These are phyloP conservation scores for Talaromyces pinophilus DNA, from an alignment of 2,329 filamentous ascomycete species.

Conservation along the genomic window DNA sequence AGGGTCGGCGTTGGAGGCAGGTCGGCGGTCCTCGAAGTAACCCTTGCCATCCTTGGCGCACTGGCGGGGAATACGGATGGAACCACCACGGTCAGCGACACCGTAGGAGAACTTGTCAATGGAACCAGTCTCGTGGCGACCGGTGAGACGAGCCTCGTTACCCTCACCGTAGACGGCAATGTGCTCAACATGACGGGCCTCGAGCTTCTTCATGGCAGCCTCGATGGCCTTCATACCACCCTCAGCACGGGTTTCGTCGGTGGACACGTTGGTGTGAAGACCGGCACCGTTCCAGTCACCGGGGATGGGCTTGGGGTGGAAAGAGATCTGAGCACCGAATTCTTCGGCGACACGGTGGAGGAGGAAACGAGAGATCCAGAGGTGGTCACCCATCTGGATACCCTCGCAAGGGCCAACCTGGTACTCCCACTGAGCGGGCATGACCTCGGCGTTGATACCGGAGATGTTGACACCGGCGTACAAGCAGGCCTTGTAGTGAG, in stretches of 20 bases:
- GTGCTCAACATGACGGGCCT: conserved; percentile 75
- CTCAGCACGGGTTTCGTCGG: conserved; percentile 81
- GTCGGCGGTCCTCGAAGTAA: conserved; percentile 86
- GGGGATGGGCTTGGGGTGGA: conserved; percentile 91
- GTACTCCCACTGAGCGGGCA: conserved; percentile 98
- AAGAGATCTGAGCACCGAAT: conserved; percentile 92
- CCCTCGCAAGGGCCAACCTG: conserved; percentile 89
- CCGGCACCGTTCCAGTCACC: conserved; percentile 98
- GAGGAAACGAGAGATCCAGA: conserved; percentile 90
- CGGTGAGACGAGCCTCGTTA: conserved; percentile 92
- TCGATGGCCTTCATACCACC: conserved; percentile 97
- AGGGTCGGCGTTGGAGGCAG: conserved; percentile 82
- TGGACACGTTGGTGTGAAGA: conserved; percentile 92
- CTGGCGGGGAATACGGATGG: conserved; percentile 87
- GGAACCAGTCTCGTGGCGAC: conserved; percentile 86
- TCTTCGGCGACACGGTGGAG: conserved; percentile 92
- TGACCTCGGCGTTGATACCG: conserved; percentile 98
- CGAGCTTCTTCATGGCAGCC: conserved; percentile 78
- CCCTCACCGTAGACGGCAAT: conserved; percentile 94
- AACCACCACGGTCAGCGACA: conserved; percentile 92
- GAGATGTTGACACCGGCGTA: conserved; percentile 92
- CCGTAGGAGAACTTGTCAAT: conserved; percentile 95
- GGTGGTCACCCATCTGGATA: conserved; percentile 91
- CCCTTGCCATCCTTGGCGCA: conserved; percentile 85
- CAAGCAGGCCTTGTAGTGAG: conserved; percentile 86